Evolutionary conservation across 2,329 filamentous ascomycete species (phyloP).

Genomic region (Botryotinia narcissicola): DNA sequence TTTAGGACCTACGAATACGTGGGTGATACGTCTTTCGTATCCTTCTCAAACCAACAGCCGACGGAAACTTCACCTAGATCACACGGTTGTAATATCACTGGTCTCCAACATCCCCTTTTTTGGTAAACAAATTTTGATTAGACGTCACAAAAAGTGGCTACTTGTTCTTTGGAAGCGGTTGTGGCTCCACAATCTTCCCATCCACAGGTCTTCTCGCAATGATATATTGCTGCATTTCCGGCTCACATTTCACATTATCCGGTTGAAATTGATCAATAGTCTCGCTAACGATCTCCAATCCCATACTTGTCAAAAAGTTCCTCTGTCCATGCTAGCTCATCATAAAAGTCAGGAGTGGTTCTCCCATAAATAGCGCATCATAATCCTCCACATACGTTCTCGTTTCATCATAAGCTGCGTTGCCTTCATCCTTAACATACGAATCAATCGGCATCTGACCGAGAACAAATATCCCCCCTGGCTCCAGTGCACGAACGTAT

Average conservation of each 20-base stretch:
- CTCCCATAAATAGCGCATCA: slow-evolving; percentile 31
- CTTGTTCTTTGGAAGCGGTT: slow-evolving; percentile 17
- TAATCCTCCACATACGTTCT: slow-evolving; percentile 32
- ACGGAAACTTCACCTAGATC: neutral
- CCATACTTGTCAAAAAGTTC: slow-evolving; percentile 30
- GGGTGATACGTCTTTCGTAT: too few relatives aligned
- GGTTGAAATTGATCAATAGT: slow-evolving; percentile 30
- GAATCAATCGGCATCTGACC: slow-evolving; percentile 35
- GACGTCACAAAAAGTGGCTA: neutral
- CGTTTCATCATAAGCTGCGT: slow-evolving; percentile 36
- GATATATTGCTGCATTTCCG: slow-evolving; percentile 23
- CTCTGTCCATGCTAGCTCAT: slow-evolving; percentile 30
- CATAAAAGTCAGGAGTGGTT: slow-evolving; percentile 29
- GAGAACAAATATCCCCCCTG: slow-evolving; percentile 33
- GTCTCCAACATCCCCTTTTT: neutral
- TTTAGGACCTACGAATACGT: too few relatives aligned
- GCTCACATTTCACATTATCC: slow-evolving; percentile 26
- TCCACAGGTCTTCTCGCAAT: slow-evolving; percentile 20
- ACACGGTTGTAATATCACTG: neutral
- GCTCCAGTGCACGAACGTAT: slow-evolving; percentile 30
- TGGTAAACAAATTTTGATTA: neutral
- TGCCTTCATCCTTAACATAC: slow-evolving; percentile 32
- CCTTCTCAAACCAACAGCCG: neutral
- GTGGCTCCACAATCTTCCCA: slow-evolving; percentile 8
- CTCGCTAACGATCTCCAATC: slow-evolving; percentile 31